These are phyloP conservation scores for Claviceps sp. DNA, from an alignment of 2,329 filamentous ascomycete genomes.

Conservation along the genomic window DNA sequence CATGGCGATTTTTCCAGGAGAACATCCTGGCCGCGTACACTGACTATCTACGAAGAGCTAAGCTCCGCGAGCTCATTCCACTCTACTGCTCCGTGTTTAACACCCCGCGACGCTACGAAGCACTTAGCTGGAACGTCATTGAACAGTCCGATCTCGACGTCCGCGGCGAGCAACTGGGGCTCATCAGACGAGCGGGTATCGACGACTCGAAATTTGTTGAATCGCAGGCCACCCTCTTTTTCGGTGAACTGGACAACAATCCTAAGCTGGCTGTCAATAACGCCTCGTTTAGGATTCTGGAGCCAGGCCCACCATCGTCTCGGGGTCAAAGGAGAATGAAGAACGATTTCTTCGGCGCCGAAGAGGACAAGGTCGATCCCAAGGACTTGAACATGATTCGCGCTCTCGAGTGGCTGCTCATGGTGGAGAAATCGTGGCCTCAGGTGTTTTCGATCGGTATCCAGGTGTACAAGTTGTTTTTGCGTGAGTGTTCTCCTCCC, in stretches of 20 bases:
- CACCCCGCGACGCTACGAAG: slow-evolving; percentile 49
- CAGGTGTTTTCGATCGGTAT: slow-evolving; percentile 56
- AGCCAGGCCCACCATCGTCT: slow-evolving; percentile 19
- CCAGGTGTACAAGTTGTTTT: slow-evolving; percentile 68
- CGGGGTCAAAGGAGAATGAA: slow-evolving; percentile 51
- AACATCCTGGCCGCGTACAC: slow-evolving; percentile 74
- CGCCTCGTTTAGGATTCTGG: slow-evolving; percentile 37
- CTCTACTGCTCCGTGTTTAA: slow-evolving; percentile 75
- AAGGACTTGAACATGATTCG: slow-evolving; percentile 62
- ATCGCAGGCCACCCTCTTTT: slow-evolving; percentile 45
- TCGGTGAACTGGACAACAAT: slow-evolving; percentile 30
- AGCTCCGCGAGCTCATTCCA: slow-evolving; percentile 67
- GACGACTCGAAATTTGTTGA: slow-evolving; percentile 62
- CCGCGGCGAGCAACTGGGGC: slow-evolving; percentile 53
- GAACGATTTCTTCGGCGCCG: slow-evolving; percentile 56
- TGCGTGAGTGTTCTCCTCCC: slow-evolving; percentile 48
- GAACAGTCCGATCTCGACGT: slow-evolving; percentile 53
- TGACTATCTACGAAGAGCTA: slow-evolving; percentile 58
- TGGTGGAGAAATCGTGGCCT: slow-evolving; percentile 59
- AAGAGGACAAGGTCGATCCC: slow-evolving; percentile 37
- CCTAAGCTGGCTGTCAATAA: slow-evolving; percentile 24
- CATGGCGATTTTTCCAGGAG: slow-evolving; percentile 41
- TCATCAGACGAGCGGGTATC: slow-evolving; percentile 64
- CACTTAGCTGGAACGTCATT: slow-evolving; percentile 64
- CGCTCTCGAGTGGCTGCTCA: slow-evolving; percentile 72